These are phyloP conservation scores for Aspergillus intermedius DNA, from an alignment of 2,329 filamentous ascomycete genomes.

Conservation along the genomic window DNA sequence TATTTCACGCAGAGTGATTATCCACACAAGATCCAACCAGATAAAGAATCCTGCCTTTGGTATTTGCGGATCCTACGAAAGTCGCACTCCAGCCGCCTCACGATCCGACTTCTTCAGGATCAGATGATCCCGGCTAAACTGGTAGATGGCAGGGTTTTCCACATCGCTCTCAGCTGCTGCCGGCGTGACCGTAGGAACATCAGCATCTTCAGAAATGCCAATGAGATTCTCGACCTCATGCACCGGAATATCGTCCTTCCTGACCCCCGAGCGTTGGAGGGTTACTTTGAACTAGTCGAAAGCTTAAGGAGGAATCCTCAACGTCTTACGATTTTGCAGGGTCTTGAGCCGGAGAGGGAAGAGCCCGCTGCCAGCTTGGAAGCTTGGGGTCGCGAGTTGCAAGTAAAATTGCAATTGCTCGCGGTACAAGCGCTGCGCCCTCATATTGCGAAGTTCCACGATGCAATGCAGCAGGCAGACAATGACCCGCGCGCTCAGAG, in stretches of 20 bases:
- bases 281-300: constrained; percentile 24
- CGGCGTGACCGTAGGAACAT: constrained; percentile 68
- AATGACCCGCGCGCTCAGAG: neutral
- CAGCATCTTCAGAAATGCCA: constrained; percentile 61
- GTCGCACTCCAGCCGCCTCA: constrained; percentile 58
- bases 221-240: constrained; percentile 61
- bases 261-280: constrained; percentile 22
- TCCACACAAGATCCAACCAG: constrained; percentile 59
- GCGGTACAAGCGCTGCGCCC: constrained; percentile 22
- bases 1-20: constrained; percentile 50
- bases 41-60: constrained; percentile 61
- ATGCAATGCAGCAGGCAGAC: constrained; percentile 18
- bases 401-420: constrained; percentile 16
- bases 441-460: constrained; percentile 21
- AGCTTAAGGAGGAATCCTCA: constrained; percentile 21
- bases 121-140: constrained; percentile 44
- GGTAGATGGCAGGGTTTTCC: constrained; percentile 53
- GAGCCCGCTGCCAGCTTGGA: constrained; percentile 11
- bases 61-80: constrained; percentile 62
- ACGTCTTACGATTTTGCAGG: constrained; percentile 22
- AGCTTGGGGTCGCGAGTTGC: constrained; percentile 20
- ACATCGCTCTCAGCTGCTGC: constrained; percentile 67
- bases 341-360: constrained; percentile 15
- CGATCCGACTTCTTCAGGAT: constrained; percentile 52
- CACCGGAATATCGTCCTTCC: constrained; percentile 20